These are phyloP conservation scores for Combretum micranthum DNA, from an alignment of 345 rosid genomes.

Conservation along the genomic window DNA sequence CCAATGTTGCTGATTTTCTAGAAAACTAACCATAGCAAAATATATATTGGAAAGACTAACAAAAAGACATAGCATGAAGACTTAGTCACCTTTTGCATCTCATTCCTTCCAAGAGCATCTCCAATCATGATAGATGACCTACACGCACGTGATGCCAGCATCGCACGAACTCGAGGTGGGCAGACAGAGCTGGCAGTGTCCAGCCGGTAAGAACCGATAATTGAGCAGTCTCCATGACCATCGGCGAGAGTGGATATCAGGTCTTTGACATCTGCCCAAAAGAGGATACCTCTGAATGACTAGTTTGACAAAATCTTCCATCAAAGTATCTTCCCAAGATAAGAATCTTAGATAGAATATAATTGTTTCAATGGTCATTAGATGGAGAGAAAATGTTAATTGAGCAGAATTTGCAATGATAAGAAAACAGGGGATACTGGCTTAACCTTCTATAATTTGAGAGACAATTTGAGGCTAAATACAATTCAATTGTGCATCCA, in stretches of 20 bases:
- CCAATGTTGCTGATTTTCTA: background rate
- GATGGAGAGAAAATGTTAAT: too few relatives aligned
- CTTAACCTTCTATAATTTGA: too few relatives aligned
- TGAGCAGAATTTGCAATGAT: too few relatives aligned
- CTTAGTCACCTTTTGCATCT: constrained; percentile 74
- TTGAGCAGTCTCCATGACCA: constrained; percentile 71
- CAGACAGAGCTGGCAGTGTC: constrained; percentile 72
- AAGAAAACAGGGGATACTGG: too few relatives aligned
- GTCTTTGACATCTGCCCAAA: constrained; percentile 74
- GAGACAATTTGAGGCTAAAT: too few relatives aligned
- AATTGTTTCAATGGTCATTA: too few relatives aligned
- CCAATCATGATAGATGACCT: constrained; percentile 86
- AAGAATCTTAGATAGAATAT: background rate
- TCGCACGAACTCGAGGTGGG: constrained; percentile 85
- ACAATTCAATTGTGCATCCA: background rate
- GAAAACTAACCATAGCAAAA: background rate
- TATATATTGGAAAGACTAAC: background rate
- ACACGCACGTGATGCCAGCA: constrained; percentile 94
- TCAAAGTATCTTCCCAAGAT: background rate
- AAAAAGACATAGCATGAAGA: background rate
- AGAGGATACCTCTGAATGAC: background rate
- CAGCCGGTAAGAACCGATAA: constrained; percentile 64
- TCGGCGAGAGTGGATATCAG: constrained; percentile 80
- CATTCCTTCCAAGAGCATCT: constrained; percentile 73
- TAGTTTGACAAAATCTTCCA: background rate